Percentiles rank a stretch among this genome's conserved stretches.
Evolutionary conservation across 495 filamentous ascomycete species (phyloP).

Genomic region (Aspergillus leporis): DNA sequence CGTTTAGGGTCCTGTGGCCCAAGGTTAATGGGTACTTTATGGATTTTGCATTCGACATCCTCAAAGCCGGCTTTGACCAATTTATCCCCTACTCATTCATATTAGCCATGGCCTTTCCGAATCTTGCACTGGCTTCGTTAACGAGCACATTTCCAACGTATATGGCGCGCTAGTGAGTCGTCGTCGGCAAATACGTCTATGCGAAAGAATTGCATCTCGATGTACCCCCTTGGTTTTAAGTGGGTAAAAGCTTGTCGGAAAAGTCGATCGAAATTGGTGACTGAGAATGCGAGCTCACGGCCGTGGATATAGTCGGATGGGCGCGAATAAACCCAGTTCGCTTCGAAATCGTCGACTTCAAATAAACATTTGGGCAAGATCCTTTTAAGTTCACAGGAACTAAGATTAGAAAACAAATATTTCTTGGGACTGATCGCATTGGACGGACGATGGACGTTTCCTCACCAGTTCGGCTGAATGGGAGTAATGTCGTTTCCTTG

Average conservation of each 20-base stretch:
- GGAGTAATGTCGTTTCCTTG: conserved; percentile 49
- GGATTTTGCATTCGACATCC: conserved; percentile 55
- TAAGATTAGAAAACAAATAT: too few relatives aligned
- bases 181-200: conserved; percentile 51
- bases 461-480: conserved; percentile 40
- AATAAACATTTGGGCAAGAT: conserved; percentile 61
- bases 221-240: conserved; percentile 64
- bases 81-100: conserved; percentile 33
- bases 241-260: conserved; percentile 30
- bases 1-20: conserved; percentile 65
- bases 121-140: conserved; percentile 49
- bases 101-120: conserved; percentile 47
- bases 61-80: conserved; percentile 53
- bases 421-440: too few relatives aligned
- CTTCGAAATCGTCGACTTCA: conserved; percentile 61
- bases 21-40: conserved; percentile 62
- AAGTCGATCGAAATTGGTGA: conserved; percentile 40
- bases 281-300: conserved; percentile 45
- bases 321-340: conserved; percentile 42
- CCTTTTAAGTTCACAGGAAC: conserved; percentile 25
- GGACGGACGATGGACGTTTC: too few relatives aligned
- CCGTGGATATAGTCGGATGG: conserved; percentile 57
- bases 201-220: conserved; percentile 59
- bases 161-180: conserved; percentile 50
- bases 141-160: conserved; percentile 46